Evolutionary conservation across 495 filamentous ascomycete genomes (phyloP), one percentile per base, ranked within the genome.

Genomic region (Xylaria cubensis): DNA sequence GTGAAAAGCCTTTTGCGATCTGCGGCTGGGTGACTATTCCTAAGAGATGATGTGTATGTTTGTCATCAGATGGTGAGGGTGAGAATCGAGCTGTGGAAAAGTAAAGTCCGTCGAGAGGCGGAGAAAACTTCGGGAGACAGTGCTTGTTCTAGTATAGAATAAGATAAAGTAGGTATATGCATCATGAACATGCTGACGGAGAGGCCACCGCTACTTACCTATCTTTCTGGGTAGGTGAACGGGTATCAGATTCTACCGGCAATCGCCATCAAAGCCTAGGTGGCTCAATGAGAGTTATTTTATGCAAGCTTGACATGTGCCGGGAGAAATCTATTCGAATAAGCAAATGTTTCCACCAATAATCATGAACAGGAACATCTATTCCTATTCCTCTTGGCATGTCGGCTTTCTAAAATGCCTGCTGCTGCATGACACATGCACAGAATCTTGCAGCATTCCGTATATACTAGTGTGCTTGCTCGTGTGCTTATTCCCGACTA

Each of bases 171-270:
- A n/a, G n/a, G n/a, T n/a, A 41, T 61, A 36, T 58, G 29, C 55
- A 39, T 61, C 58, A 61, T 61, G 32, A 21, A 61, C 10, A 39
- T 61, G 34, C 58, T 61, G 34, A 61, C 58, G 17, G 34, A 41
- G 58, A n/a, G 34, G 32, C 24, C 34, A 10, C 32, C 13, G 58
- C 13, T 2, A 21, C 15, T 1, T 32, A 59, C 29, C 24, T 55
- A 10, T 55, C 21, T 4, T 7, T 59, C 55, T 3, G 19, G 7
- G 29, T 59, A 19, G 15, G 55, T 36, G 26, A 7, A 29, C 17
- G 55, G 29, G 29, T 59, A 36, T 36, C 6, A n/a, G 17, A 36
- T 41, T 36, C 32, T 55, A 26, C 24, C 4, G 19, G 26, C 5
- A 13, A 58, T 17, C 19, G 1, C 9, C 9, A 59, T 39, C 32